phyloP scores from a whole-genome alignment of 1,139 yeast species.

The Blastobotrys proliferans region DNA sequence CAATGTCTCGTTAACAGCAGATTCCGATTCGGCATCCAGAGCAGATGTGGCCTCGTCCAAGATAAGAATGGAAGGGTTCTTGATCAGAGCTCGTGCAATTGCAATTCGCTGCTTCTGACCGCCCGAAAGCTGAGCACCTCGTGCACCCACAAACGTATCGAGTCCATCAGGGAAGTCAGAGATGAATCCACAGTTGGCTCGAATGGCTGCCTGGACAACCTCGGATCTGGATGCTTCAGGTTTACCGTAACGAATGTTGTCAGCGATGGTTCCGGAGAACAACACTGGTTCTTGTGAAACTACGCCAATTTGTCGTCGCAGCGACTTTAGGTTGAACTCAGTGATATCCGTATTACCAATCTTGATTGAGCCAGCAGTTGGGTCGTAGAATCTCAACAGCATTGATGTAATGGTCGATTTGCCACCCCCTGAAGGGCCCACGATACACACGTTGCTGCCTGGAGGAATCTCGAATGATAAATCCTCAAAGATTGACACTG shows the following conservation, averaged over 20 bases:
- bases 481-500: constrained; percentile 60
- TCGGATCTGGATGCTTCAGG: constrained; percentile 57
- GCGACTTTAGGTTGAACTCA: constrained; percentile 64
- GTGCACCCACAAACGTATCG: constrained; percentile 80
- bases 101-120: constrained; percentile 86
- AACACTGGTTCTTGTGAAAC: constrained; percentile 95
- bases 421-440: constrained; percentile 96
- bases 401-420: constrained; percentile 86
- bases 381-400: constrained; percentile 77
- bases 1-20: constrained; percentile 66
- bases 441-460: constrained; percentile 89
- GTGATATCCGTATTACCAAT: constrained; percentile 69
- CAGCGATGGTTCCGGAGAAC: constrained; percentile 84
- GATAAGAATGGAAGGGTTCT: constrained; percentile 65
- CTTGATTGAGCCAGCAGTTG: constrained; percentile 57
- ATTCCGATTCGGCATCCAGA: constrained; percentile 81
- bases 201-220: constrained; percentile 64
- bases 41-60: constrained; percentile 84
- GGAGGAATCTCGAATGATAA: constrained; percentile 64
- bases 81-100: constrained; percentile 74
- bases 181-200: constrained; percentile 80
- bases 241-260: constrained; percentile 76
- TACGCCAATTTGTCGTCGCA: constrained; percentile 73
- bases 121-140: constrained; percentile 83
- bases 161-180: constrained; percentile 72